Conservation (phyloP, 805 yeast species). For the Candida hispaniensis region DNA sequence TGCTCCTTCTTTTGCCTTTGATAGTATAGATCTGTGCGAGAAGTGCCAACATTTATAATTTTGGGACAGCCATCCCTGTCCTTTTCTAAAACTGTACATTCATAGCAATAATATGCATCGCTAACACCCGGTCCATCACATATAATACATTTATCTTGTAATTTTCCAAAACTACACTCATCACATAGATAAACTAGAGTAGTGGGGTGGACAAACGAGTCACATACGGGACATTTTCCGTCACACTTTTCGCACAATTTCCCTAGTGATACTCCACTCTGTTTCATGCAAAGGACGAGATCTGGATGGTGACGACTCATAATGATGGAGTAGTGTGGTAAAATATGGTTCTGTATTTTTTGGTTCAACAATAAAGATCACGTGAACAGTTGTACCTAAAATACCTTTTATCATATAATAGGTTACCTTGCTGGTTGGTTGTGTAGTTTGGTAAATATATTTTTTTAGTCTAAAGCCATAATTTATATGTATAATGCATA, state of each 20-base stretch:
- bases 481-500: too few species aligned
- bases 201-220: slow-evolving; percentile 66
- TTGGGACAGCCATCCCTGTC: slow-evolving; percentile 91
- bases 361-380: too few species aligned
- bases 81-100: slow-evolving; percentile 68
- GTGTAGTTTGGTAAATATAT: too few species aligned
- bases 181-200: slow-evolving; percentile 65
- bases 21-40: slow-evolving; percentile 52
- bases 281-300: slow-evolving; percentile 70
- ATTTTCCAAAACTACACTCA: slow-evolving; percentile 69
- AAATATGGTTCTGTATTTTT: too few species aligned
- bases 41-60: slow-evolving; percentile 70
- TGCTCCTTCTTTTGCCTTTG: slow-evolving; percentile 33
- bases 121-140: slow-evolving; percentile 60
- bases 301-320: slow-evolving; percentile 92
- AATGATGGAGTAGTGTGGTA: neutral
- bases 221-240: slow-evolving; percentile 86
- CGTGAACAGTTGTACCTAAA: too few species aligned
- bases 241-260: slow-evolving; percentile 75
- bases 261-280: slow-evolving; percentile 67
- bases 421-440: too few species aligned
- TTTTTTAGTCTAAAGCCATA: too few species aligned
- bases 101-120: slow-evolving; percentile 75
- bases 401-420: too few species aligned
- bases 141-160: slow-evolving; percentile 57